phyloP scores from a whole-genome alignment of 23 red algal species.

The Gracilariopsis chorda region DNA sequence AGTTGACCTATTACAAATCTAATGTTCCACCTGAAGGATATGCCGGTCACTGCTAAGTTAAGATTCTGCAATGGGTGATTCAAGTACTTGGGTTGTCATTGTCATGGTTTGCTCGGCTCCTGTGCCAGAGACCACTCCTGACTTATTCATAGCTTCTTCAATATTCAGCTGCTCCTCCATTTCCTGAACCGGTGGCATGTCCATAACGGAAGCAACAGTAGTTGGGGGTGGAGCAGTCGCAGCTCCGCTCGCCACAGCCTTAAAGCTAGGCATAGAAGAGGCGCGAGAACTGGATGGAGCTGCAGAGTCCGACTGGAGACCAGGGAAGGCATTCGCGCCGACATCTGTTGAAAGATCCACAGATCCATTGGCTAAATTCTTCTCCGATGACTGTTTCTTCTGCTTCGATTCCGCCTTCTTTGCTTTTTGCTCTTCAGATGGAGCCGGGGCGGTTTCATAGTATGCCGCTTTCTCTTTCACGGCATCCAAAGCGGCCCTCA shows the following conservation, averaged over 20 bases:
- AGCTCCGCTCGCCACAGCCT: slow-evolving; percentile 11
- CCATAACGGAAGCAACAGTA: neutral
- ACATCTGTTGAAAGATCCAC: slow-evolving; percentile 7
- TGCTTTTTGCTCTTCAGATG: slow-evolving; percentile 57
- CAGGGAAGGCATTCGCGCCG: slow-evolving; percentile 17
- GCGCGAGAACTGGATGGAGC: slow-evolving; percentile 18
- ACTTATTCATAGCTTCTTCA: neutral
- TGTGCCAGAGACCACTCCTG: neutral
- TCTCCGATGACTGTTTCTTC: slow-evolving; percentile 10
- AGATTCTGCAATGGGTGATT: slow-evolving; percentile 7
- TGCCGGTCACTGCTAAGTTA: slow-evolving; percentile 7
- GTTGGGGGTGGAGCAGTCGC: slow-evolving; percentile 8
- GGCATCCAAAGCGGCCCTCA: slow-evolving; percentile 44
- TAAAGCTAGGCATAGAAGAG: slow-evolving; percentile 36
- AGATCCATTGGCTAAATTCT: neutral
- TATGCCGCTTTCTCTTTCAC: slow-evolving; percentile 51
- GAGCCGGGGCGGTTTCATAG: slow-evolving; percentile 47
- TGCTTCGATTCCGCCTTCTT: slow-evolving; percentile 22
- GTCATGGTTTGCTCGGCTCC: neutral
- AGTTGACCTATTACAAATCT: neutral
- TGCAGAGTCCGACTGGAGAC: neutral
- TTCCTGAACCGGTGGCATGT: neutral
- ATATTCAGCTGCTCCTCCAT: neutral
- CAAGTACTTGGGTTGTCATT: neutral
- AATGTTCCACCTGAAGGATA: neutral